A percentile compares a stretch with the other conserved stretches of the same genome.
phyloP scores from a whole-genome alignment of 768 basidiomycete species.

The Trametes gibbosa region DNA sequence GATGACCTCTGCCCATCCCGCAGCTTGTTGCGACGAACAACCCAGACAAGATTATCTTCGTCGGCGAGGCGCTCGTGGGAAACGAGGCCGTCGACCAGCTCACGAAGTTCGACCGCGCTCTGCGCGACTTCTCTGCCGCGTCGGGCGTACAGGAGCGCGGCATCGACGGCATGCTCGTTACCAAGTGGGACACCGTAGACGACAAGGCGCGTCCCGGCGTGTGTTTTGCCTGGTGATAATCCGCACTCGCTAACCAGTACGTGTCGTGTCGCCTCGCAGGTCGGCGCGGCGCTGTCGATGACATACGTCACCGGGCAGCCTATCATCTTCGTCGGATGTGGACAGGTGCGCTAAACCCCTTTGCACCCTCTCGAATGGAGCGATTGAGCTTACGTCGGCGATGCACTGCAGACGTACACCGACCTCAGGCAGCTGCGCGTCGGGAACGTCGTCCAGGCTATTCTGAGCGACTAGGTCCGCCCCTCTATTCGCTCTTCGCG shows the following conservation, averaged over 20 bases:
- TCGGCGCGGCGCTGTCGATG: conserved; percentile 98
- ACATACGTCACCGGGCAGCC: conserved; percentile 99
- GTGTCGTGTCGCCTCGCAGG: conserved; percentile 43
- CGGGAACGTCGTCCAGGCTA: conserved; percentile 89
- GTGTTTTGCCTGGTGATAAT: not conserved
- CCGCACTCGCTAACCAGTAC: not conserved
- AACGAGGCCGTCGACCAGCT: conserved; percentile 99
- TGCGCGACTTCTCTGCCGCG: conserved; percentile 87
- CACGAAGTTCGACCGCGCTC: conserved; percentile 91
- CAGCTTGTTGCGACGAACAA: conserved; percentile 90
- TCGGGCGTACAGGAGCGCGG: conserved; percentile 75
- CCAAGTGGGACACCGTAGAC: conserved; percentile 99
- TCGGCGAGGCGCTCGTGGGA: conserved; percentile 96
- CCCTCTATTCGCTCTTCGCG: not conserved
- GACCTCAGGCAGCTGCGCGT: conserved; percentile 91
- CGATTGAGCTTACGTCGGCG: not conserved
- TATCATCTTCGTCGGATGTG: conserved; percentile 97
- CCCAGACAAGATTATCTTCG: conserved; percentile 97
- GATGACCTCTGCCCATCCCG: not conserved
- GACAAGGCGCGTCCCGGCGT: conserved; percentile 66
- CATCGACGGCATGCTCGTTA: conserved; percentile 97
- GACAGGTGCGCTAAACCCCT: conserved; percentile 61
- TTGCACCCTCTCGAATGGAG: not conserved
- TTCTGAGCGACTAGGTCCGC: conserved; percentile 64
- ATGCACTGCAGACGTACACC: conserved; percentile 76